Evolutionary conservation across 169 alveolate genomes (phyloP).

Genomic region (Amoebophrya sp.): DNA sequence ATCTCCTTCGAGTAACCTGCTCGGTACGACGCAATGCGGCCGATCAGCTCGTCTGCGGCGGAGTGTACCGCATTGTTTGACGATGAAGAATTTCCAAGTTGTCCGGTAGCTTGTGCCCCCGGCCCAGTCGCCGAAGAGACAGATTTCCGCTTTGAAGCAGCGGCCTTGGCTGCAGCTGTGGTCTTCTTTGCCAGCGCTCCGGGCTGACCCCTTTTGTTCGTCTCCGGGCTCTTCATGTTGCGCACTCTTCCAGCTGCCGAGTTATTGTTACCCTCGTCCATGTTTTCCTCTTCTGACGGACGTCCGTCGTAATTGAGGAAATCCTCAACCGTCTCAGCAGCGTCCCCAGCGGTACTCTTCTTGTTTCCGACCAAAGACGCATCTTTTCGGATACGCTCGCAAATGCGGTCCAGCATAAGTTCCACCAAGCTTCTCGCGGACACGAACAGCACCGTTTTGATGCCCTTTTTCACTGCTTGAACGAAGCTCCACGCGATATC

Average conservation of each 20-base stretch:
- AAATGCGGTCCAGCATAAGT: background rate
- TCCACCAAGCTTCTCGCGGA: background rate
- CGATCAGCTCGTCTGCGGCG: background rate
- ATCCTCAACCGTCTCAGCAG: background rate
- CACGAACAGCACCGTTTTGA: background rate
- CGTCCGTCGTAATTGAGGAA: too few relatives aligned
- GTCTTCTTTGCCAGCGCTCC: too few relatives aligned
- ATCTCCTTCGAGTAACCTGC: conserved; percentile 45
- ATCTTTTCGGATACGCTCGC: background rate
- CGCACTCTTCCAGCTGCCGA: too few relatives aligned
- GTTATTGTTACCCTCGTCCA: too few relatives aligned
- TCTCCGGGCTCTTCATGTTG: too few relatives aligned
- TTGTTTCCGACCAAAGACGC: background rate
- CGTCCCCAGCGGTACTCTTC: background rate
- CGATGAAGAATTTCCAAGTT: too few relatives aligned
- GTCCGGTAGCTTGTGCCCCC: too few relatives aligned
- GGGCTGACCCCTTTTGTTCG: too few relatives aligned
- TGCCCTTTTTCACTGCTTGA: conserved; percentile 3
- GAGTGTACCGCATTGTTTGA: too few relatives aligned
- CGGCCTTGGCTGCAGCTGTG: background rate
- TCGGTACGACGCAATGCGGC: conserved; percentile 38
- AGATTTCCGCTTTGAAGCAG: background rate
- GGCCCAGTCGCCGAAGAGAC: background rate
- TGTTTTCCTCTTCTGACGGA: too few relatives aligned
- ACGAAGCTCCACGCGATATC: conserved; percentile 16